Percentiles rank a stretch among this genome's conserved stretches.
Evolutionary conservation across 495 filamentous ascomycete species (phyloP).

Genomic region (Neurospora sp.): DNA sequence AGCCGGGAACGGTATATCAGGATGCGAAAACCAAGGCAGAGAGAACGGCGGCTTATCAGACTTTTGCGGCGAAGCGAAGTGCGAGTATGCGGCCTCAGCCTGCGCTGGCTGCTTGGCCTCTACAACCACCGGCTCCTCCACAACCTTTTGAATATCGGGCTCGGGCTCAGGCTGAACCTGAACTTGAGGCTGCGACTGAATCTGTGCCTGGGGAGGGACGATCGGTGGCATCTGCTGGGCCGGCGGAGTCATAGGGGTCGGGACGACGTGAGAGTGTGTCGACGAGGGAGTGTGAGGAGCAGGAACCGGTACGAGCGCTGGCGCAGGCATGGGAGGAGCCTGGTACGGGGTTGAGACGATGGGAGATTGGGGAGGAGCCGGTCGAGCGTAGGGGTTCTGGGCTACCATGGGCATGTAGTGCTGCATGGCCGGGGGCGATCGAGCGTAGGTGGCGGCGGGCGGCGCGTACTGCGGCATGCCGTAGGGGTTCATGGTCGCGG

Average conservation of each 20-base stretch:
- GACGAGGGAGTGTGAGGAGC: constrained; percentile 33
- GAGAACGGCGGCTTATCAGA: constrained; percentile 60
- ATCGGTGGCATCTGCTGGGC: constrained; percentile 1
- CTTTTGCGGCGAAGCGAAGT: constrained; percentile 5
- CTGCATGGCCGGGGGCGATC: constrained; percentile 31
- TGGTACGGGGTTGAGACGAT: constrained; percentile 28
- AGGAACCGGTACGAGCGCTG: constrained; percentile 20
- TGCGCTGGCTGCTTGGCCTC: background rate
- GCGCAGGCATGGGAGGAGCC: constrained; percentile 25
- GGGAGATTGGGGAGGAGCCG: constrained; percentile 30
- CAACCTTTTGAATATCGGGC: constrained; percentile 1
- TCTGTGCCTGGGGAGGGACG: background rate
- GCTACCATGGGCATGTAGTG: constrained; percentile 34
- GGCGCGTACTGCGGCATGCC: constrained; percentile 18
- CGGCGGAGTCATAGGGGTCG: constrained; percentile 32
- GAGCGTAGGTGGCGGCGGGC: constrained; percentile 21
- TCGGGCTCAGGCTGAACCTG: constrained; percentile 2
- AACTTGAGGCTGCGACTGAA: constrained; percentile 1
- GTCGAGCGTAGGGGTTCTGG: constrained; percentile 28
- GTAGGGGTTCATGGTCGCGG: constrained; percentile 17
- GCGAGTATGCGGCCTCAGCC: background rate
- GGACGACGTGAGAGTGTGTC: constrained; percentile 29
- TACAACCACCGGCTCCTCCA: background rate
- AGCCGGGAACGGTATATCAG: constrained; percentile 55
- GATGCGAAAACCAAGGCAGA: constrained; percentile 69